Conservation (phyloP, 352 stramenopile species). For the Phytophthora pseudosyringae region DNA sequence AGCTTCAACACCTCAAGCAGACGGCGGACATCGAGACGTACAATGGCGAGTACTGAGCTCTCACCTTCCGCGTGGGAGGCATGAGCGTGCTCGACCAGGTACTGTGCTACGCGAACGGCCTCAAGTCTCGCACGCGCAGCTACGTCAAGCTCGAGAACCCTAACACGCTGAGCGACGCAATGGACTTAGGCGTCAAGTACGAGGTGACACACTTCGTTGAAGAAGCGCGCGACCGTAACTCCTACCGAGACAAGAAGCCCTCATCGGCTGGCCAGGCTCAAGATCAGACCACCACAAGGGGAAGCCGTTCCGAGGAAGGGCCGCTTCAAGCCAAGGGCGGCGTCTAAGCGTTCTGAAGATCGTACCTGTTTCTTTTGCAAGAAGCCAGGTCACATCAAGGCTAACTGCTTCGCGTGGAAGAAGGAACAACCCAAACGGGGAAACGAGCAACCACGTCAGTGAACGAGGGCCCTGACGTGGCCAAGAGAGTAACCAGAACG, state of each 20-base stretch:
- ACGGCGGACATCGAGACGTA: not conserved
- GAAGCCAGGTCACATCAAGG: constrained; percentile 13
- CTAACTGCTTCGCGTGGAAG: constrained; percentile 4
- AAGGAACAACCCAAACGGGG: constrained; percentile 14
- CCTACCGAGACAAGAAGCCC: constrained; percentile 3
- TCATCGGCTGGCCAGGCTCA: no score
- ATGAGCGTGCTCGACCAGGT: not conserved
- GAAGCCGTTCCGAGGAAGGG: no score
- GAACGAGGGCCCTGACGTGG: not conserved
- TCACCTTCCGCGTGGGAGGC: no score
- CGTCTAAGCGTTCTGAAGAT: no score
- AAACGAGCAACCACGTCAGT: not conserved
- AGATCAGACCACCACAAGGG: no score
- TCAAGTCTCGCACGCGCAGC: not conserved
- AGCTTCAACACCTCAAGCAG: not conserved
- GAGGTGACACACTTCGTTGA: constrained; percentile 9
- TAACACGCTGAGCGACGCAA: not conserved
- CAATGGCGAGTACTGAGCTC: not conserved
- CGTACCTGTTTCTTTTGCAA: constrained; percentile 7
- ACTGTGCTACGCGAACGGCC: not conserved
- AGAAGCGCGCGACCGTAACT: not conserved
- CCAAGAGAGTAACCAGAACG: constrained; percentile 5
- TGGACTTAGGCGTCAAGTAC: constrained; percentile 5
- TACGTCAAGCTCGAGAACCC: constrained; percentile 14
- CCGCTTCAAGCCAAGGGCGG: no score